Evolutionary conservation across 2,329 filamentous ascomycete genomes (phyloP), one percentile per base, ranked within the genome.

Genomic region (Apiospora kogelbergensis): DNA sequence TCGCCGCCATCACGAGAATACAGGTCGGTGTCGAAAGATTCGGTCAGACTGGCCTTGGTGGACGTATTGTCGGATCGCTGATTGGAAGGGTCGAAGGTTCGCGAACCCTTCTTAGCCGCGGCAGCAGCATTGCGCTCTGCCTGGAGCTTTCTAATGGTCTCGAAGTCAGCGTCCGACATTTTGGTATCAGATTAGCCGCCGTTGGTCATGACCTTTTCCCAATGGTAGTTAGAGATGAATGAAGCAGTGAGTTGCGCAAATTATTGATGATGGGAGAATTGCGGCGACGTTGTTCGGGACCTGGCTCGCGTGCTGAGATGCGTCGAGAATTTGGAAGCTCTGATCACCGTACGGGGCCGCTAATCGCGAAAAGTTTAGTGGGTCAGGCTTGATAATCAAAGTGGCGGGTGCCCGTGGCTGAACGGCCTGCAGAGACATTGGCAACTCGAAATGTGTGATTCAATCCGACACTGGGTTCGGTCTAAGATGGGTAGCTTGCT

Each of bases 11-110:
- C 89, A 78, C 89, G 87, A 70, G 94, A 93, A 84, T 98, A 98
- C 65, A 98, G 88, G 65, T 92, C 89, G 74, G 89, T 95, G 80
- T 98, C 96, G 83, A 95, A 95, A 79, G 88, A 89, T 74, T 98
- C 95, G 79, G 90, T 97, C 78, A 98, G 88, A 80, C 93, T 97
- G 81, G 92, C 93, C 88, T 97, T 98, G 81, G 91, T 95, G 75
- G 92, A 93, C 78, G 86, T 86, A 37, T 60, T 60, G 86, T 96
- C 92, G 85, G 88, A 89, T 82, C 93, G 93, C 85, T 97, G 94
- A 84, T 84, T 91, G 77, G 90, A 89, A 73, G 89, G 85, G 83
- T 96, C 93, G 81, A 93, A 92, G 81, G 90, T 88, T 85, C 89
- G 92, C 80, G 91, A 92, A 83, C 92, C 91, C 85, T 95, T 95